A percentile compares a stretch with the other conserved stretches of the same genome.
phyloP scores from a whole-genome alignment of 176 grass and related monocot genomes.

The Oryza australiensis region DNA sequence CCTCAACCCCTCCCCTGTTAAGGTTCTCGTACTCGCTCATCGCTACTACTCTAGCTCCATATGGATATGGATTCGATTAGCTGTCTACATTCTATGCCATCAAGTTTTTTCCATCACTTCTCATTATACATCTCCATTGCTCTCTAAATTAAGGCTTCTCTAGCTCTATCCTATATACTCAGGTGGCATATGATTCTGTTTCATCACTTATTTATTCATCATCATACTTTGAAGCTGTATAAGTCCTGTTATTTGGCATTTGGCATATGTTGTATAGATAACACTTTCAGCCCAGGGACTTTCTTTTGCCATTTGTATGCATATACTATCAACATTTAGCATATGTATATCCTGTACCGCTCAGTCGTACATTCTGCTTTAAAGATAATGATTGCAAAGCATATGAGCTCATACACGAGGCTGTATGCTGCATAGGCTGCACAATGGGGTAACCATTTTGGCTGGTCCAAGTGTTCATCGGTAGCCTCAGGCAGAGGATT shows the following conservation, averaged over 20 bases:
- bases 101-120: too few species aligned
- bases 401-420: neutral
- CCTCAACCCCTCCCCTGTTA: constrained; percentile 71
- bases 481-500: neutral
- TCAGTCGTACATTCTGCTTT: too few species aligned
- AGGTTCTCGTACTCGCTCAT: constrained; percentile 37
- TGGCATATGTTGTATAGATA: neutral
- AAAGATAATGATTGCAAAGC: too few species aligned
- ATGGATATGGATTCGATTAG: neutral
- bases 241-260: neutral
- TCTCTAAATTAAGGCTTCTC: neutral
- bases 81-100: too few species aligned
- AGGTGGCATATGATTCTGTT: neutral
- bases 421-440: neutral
- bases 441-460: neutral
- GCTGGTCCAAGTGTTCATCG: neutral
- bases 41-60: neutral
- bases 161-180: too few species aligned
- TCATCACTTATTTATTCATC: neutral
- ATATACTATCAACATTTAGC: neutral
- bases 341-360: neutral
- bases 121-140: too few species aligned
- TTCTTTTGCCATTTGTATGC: neutral
- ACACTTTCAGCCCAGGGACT: neutral
- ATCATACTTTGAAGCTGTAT: neutral